These are phyloP conservation scores for Talaromyces sp. DNA, from an alignment of 2,329 filamentous ascomycete genomes.

Conservation along the genomic window DNA sequence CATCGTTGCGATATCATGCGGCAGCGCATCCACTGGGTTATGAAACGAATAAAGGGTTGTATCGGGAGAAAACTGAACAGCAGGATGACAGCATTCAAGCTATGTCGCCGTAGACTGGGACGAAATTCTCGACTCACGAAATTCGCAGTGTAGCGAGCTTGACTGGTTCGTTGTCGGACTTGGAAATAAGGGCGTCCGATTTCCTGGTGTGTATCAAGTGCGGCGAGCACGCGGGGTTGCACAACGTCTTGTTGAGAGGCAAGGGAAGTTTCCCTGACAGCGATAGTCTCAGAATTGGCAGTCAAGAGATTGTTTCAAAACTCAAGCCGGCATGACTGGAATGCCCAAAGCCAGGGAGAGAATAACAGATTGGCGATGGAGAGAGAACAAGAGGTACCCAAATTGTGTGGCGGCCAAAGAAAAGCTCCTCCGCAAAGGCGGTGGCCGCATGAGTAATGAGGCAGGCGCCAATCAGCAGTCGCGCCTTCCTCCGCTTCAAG, in stretches of 20 bases:
- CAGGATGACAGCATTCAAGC: constrained; percentile 10
- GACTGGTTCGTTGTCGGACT: neutral
- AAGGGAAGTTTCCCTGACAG: neutral
- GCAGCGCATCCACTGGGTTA: constrained; percentile 1
- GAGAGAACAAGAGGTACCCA: neutral
- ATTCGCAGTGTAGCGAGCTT: neutral
- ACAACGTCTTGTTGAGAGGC: neutral
- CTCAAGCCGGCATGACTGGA: constrained; percentile 1
- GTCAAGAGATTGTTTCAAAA: neutral
- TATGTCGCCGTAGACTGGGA: neutral
- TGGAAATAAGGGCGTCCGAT: neutral
- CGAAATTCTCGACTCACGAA: neutral
- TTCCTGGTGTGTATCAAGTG: neutral
- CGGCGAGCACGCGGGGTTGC: constrained; percentile 11
- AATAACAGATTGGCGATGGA: constrained; percentile 10
- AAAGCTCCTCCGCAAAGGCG: constrained; percentile 21
- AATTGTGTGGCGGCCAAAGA: constrained; percentile 20
- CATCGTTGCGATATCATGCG: constrained; percentile 17
- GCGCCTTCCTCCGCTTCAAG: constrained; percentile 27
- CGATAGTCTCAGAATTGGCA: neutral
- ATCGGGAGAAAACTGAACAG: neutral
- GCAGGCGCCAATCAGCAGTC: constrained; percentile 30
- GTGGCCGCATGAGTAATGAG: constrained; percentile 20
- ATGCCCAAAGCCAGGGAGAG: neutral
- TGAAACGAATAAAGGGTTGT: neutral